Evolutionary conservation across 257 asterid genomes (phyloP).

Genomic region (Anisodus tanguticus): DNA sequence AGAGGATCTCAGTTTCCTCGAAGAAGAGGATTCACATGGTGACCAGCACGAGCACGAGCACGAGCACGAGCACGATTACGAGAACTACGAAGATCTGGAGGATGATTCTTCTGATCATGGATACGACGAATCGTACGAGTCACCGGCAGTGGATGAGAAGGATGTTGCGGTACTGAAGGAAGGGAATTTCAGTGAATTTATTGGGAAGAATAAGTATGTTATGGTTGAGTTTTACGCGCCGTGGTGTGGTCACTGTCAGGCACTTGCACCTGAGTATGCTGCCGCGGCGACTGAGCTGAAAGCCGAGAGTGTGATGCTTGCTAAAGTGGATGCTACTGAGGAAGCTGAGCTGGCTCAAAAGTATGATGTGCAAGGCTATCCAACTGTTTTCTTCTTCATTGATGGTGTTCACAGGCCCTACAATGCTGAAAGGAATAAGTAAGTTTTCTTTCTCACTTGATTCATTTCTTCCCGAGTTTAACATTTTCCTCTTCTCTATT

Average conservation of each 20-base stretch:
- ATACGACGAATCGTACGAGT: constrained; percentile 25
- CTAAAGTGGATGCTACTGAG: constrained; percentile 88
- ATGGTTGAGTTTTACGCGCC: constrained; percentile 98
- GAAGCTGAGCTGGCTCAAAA: constrained; percentile 74
- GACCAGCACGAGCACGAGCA: constrained; percentile 37
- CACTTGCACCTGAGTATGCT: constrained; percentile 91
- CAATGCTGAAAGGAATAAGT: constrained; percentile 82
- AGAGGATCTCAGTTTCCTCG: constrained; percentile 83
- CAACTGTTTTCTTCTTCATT: constrained; percentile 74
- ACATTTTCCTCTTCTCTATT: not conserved
- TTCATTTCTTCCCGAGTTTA: constrained; percentile 10
- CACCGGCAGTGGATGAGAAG: constrained; percentile 73
- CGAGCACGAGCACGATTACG: constrained; percentile 39
- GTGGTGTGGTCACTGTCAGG: constrained; percentile 96
- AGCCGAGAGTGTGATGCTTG: constrained; percentile 66
- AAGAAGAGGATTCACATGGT: constrained; percentile 48
- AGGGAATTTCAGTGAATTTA: constrained; percentile 68
- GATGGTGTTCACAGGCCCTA: constrained; percentile 81
- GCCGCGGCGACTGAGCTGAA: constrained; percentile 92
- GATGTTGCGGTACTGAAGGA: constrained; percentile 82
- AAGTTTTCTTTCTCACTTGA: constrained; percentile 37
- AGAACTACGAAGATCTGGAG: constrained; percentile 73
- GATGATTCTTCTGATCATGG: constrained; percentile 47
- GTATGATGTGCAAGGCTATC: constrained; percentile 82
- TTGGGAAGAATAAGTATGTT: constrained; percentile 70